Evolutionary conservation across 345 rosid genomes (phyloP), one percentile per base, ranked within the genome.

Genomic region (Balakata baccata): DNA sequence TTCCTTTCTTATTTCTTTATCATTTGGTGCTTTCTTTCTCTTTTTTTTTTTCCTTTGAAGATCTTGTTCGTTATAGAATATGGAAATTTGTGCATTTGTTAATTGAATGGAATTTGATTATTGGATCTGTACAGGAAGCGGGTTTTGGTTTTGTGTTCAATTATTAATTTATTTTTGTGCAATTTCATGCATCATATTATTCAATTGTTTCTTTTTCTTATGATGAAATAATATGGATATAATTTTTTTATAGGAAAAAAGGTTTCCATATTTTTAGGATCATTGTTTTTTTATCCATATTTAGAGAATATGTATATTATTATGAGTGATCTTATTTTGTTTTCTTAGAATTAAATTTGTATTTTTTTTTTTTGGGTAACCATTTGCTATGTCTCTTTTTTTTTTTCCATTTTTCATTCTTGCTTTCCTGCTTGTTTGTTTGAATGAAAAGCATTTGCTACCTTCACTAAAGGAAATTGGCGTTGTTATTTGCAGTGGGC

Each of bases 401-500:
- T 13, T 11, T 54, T 53, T 56, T 18, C 18, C 22, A 4, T 59
- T 23, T 22, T 8, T 59, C 6, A 14, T 62, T 17, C 5, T 37
- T 13, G 1, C 3, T 2, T 34, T 29, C 47, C 13, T 95, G 84
- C 87, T 95, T 78, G 64, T 66, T 75, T 6, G 14, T 13, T 1
- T 6, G 7, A 66, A 0, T 47, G 29, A 13, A 20, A 13, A n/a
- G 34, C 45, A 17, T 61, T 51, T 52, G 66, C 13, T 67, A 11
- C 34, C 9, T 49, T 72, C 39, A 29, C 4, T 17, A 68, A 71
- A 62, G 20, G 54, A 54, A 20, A 71, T 51, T 65, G 81, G 39
- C 71, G 62, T 66, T 47, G 38, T 45, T 70, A 62, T 77, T 11
- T 82, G 80, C 89, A 96, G 99, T 96, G 22, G 98, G 99, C 13